phyloP scores from a whole-genome alignment of 139 green algal species.

The Edaphochlamys debaryana region DNA sequence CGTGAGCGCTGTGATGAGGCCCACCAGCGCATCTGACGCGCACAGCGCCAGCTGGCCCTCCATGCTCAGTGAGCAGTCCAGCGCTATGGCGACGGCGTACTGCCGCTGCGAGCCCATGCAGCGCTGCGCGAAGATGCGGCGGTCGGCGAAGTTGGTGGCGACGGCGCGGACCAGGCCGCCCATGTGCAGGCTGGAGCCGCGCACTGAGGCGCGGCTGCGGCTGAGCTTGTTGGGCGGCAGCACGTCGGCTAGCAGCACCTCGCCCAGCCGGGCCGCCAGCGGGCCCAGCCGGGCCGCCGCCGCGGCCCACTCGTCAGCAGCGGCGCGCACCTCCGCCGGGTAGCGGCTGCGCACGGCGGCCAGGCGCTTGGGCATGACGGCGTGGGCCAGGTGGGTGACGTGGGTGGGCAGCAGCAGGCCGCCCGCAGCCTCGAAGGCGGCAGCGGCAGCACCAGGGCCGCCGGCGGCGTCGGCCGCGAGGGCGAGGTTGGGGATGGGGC shows the following conservation, averaged over 20 bases:
- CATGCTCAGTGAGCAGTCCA: slow-evolving; percentile 61
- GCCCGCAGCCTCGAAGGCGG: too few relatives aligned
- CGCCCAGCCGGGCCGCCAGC: slow-evolving; percentile 26
- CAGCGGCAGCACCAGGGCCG: too few relatives aligned
- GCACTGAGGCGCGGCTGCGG: slow-evolving; percentile 29
- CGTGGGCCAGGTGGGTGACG: background rate
- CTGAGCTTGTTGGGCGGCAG: slow-evolving; percentile 55
- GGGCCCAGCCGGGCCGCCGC: background rate
- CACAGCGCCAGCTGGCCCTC: slow-evolving; percentile 39
- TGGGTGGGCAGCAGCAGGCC: too few relatives aligned
- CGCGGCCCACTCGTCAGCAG: background rate
- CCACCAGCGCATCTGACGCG: slow-evolving; percentile 39
- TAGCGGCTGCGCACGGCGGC: background rate
- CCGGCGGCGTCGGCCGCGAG: too few relatives aligned
- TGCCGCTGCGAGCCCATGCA: slow-evolving; percentile 42
- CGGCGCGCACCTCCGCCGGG: background rate
- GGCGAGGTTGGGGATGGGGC: background rate
- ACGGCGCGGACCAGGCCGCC: slow-evolving; percentile 52
- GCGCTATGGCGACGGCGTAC: slow-evolving; percentile 44
- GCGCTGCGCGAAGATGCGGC: slow-evolving; percentile 54
- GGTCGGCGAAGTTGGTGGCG: too few relatives aligned
- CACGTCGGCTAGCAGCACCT: slow-evolving; percentile 42
- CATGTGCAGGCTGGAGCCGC: slow-evolving; percentile 51
- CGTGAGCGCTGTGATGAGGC: slow-evolving; percentile 41
- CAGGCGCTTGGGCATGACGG: slow-evolving; percentile 11